A percentile compares a stretch with the other conserved stretches of the same genome.
Conservation (phyloP, 2,329 filamentous ascomycete genomes). For the Fusarium zealandicum region DNA sequence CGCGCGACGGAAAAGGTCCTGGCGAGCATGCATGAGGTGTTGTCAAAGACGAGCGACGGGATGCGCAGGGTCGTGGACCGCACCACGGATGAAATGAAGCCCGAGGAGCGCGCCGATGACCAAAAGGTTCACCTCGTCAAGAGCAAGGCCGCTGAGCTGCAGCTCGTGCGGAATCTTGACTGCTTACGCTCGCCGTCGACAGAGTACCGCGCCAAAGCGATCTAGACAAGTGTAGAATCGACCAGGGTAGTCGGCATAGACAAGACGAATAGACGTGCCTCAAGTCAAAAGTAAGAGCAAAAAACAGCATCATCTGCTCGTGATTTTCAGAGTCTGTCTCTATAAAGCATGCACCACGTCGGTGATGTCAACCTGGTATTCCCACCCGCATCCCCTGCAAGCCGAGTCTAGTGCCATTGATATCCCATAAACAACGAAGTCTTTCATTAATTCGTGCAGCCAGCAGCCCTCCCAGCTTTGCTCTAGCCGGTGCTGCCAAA, state of each 20-base stretch:
- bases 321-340: slow-evolving; percentile 4
- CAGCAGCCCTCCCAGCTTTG: background rate
- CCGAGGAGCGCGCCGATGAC: slow-evolving; percentile 55
- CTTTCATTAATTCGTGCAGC: slow-evolving; percentile 24
- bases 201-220: slow-evolving; percentile 65
- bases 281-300: slow-evolving; percentile 11
- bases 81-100: slow-evolving; percentile 52
- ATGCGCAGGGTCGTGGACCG: slow-evolving; percentile 61
- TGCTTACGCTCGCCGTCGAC: slow-evolving; percentile 72
- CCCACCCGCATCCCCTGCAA: background rate
- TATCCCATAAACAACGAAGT: slow-evolving; percentile 3
- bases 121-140: slow-evolving; percentile 70
- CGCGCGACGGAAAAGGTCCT: slow-evolving; percentile 85
- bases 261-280: slow-evolving; percentile 29
- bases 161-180: slow-evolving; percentile 76
- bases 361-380: background rate
- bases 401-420: slow-evolving; percentile 7
- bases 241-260: slow-evolving; percentile 3
- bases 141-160: slow-evolving; percentile 88
- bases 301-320: slow-evolving; percentile 5
- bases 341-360: background rate
- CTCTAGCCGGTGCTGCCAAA: slow-evolving; percentile 82
- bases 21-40: slow-evolving; percentile 88
- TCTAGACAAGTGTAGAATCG: slow-evolving; percentile 44
- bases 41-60: slow-evolving; percentile 72